Conservation (phyloP, 176 grass and related monocot species). For the sorghum (Sorghum bicolor) region DNA sequence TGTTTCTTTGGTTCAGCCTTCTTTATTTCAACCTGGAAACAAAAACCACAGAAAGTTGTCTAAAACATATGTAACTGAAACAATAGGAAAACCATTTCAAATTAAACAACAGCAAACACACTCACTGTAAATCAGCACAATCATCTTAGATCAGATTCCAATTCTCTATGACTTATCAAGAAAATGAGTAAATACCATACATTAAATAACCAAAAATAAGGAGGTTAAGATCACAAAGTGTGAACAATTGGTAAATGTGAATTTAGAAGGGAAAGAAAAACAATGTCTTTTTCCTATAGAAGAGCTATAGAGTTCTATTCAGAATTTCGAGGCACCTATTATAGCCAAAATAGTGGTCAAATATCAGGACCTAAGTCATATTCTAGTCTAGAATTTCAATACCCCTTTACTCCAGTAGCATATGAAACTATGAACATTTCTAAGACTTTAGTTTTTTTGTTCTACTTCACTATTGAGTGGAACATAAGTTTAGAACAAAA, state of each 20-base stretch:
- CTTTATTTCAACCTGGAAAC: constrained; percentile 95
- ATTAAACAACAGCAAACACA: not conserved
- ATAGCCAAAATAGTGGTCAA: not conserved
- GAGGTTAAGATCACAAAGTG: not conserved
- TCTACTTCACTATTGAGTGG: not conserved
- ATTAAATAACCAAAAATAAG: not conserved
- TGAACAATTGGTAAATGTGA: not conserved
- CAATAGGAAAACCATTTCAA: not conserved
- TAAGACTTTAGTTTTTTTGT: not conserved
- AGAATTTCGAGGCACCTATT: not conserved
- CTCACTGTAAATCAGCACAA: not conserved
- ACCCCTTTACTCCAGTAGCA: not conserved
- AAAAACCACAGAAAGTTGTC: not conserved
- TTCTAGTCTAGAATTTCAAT: not conserved
- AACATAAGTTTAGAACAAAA: not conserved
- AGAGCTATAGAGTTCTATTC: not conserved
- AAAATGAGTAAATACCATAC: not conserved
- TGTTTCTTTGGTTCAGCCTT: constrained; percentile 96
- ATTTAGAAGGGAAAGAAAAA: not conserved
- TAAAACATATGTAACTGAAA: not conserved
- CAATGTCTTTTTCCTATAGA: not conserved
- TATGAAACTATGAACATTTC: not conserved
- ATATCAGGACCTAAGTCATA: not conserved
- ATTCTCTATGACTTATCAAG: not conserved
- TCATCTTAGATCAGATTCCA: not conserved